A percentile compares a stretch with the other conserved stretches of the same genome.
phyloP scores from a whole-genome alignment of 352 stramenopile genomes.

The Globisporangium cylindrosporum region DNA sequence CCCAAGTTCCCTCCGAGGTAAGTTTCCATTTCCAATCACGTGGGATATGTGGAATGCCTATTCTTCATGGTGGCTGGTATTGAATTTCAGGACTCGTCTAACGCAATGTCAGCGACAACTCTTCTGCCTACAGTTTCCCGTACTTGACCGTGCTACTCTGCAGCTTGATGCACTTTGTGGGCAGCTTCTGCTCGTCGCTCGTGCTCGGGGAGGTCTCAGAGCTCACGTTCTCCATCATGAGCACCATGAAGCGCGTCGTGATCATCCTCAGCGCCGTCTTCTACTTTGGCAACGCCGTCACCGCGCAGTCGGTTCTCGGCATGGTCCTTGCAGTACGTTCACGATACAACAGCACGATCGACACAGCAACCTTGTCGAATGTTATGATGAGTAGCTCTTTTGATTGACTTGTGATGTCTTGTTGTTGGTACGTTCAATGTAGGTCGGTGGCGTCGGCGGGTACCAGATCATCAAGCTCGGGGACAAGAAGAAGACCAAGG shows the following conservation, averaged over 20 bases:
- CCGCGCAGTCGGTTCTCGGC: conserved; percentile 56
- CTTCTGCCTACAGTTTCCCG: conserved; percentile 46
- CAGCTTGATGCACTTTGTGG: conserved; percentile 83
- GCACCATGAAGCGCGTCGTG: conserved; percentile 87
- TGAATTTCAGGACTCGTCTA: conserved; percentile 3
- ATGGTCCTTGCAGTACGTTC: conserved; percentile 64
- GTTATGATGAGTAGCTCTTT: neutral
- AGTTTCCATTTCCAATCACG: neutral
- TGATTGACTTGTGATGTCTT: conserved; percentile 8
- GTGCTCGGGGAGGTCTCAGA: conserved; percentile 85
- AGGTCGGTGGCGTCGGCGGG: conserved; percentile 63
- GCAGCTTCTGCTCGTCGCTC: conserved; percentile 77
- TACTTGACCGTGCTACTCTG: conserved; percentile 70
- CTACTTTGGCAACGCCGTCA: conserved; percentile 85
- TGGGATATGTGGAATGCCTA: neutral
- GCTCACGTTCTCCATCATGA: conserved; percentile 90
- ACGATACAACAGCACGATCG: neutral
- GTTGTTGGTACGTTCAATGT: conserved; percentile 2
- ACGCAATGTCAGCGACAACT: conserved; percentile 7
- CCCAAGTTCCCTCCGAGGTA: conserved; percentile 54
- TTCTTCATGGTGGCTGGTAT: neutral
- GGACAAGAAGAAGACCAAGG: conserved; percentile 35
- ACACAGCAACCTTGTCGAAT: neutral
- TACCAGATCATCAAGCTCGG: conserved; percentile 82
- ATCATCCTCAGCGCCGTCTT: conserved; percentile 83